Evolutionary conservation across 1,284 basidiomycete genomes (phyloP).

Genomic region (Somion occarium): DNA sequence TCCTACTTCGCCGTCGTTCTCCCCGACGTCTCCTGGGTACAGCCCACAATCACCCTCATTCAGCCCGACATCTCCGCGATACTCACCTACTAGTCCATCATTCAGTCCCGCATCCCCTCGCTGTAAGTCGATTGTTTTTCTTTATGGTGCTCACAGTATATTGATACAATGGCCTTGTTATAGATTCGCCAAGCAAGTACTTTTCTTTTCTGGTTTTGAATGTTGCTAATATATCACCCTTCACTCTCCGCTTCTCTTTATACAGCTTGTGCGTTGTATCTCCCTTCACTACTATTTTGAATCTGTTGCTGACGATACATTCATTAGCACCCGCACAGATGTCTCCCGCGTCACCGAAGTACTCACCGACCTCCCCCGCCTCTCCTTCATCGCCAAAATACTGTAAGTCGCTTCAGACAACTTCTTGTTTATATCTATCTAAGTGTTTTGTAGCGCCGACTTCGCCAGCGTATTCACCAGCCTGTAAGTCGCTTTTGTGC

Average conservation of each 20-base stretch:
- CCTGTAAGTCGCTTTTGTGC: constrained; percentile 50
- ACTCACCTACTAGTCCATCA: constrained; percentile 82
- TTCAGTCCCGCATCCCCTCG: constrained; percentile 84
- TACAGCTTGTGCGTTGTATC: constrained; percentile 56
- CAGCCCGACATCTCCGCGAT: constrained; percentile 80
- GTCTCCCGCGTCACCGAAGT: constrained; percentile 82
- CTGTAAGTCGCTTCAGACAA: constrained; percentile 61
- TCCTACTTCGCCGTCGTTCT: constrained; percentile 83
- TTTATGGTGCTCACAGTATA: constrained; percentile 13
- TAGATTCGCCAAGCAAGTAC: constrained; percentile 75
- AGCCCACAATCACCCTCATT: constrained; percentile 82
- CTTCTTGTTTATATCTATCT: background rate
- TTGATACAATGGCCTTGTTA: constrained; percentile 16
- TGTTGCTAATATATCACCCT: constrained; percentile 18
- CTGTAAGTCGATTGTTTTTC: constrained; percentile 56
- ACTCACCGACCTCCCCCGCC: constrained; percentile 79
- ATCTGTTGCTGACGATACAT: constrained; percentile 11
- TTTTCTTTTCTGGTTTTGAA: constrained; percentile 8
- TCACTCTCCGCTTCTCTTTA: constrained; percentile 16
- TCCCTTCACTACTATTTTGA: constrained; percentile 9
- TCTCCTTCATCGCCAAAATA: constrained; percentile 87
- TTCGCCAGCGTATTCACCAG: constrained; percentile 79
- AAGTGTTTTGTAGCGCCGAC: constrained; percentile 31
- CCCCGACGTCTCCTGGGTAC: constrained; percentile 79
- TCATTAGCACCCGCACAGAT: constrained; percentile 62